Conservation (phyloP, 1,284 basidiomycete species). For the Malassezia brasiliensis region DNA sequence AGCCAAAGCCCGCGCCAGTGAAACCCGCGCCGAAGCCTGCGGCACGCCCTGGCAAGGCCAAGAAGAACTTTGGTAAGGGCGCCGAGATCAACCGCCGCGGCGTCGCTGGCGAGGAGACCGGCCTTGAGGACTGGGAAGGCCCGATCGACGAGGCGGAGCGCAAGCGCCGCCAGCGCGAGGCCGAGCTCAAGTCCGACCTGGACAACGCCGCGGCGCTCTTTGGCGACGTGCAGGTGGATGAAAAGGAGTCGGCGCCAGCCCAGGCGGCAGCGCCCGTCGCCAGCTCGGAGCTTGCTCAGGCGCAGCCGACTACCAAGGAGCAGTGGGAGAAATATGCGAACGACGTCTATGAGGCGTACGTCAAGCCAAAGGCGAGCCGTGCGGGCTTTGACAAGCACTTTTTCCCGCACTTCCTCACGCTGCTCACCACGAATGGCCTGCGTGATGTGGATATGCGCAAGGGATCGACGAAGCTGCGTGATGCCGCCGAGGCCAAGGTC, state of each 20-base stretch:
- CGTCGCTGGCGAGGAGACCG: conserved; percentile 2
- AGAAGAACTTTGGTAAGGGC: conserved; percentile 3
- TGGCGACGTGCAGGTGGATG: conserved; percentile 28
- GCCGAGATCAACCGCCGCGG: not conserved
- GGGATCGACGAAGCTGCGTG: conserved; percentile 29
- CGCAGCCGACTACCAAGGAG: conserved; percentile 35
- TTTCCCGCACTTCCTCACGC: conserved; percentile 26
- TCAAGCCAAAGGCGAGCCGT: conserved; percentile 30
- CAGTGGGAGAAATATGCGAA: conserved; percentile 38
- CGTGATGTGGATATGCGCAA: conserved; percentile 44
- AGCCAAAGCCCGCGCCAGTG: conserved; percentile 40
- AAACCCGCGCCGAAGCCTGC: conserved; percentile 41
- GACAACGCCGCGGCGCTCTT: conserved; percentile 42
- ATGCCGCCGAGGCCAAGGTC: conserved; percentile 40
- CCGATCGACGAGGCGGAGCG: conserved; percentile 23
- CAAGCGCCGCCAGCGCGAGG: conserved; percentile 31
- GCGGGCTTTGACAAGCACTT: conserved; percentile 45
- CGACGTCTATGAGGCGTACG: conserved; percentile 24
- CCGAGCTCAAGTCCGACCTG: conserved; percentile 39
- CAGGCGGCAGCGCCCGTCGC: not conserved
- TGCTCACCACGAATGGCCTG: conserved; percentile 22
- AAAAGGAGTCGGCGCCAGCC: not conserved
- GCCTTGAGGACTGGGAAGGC: conserved; percentile 5
- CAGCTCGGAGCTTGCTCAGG: conserved; percentile 12
- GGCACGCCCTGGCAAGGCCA: conserved; percentile 34